phyloP scores from a whole-genome alignment of 2,329 filamentous ascomycete species.

The Pseudovirgaria hyperparasitica region DNA sequence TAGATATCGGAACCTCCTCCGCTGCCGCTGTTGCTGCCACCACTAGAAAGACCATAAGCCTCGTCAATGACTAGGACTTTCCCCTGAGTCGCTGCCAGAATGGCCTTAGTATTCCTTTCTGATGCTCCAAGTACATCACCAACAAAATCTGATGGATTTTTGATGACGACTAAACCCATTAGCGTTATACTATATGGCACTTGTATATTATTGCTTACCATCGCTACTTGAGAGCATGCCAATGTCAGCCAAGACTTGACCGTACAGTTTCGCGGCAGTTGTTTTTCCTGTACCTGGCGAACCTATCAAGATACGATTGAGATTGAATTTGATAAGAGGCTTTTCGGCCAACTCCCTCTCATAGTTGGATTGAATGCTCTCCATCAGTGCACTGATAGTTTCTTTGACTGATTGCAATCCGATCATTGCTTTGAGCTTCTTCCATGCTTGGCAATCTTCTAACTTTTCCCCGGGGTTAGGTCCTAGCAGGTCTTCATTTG shows the following conservation, averaged over 20 bases:
- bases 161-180: conserved; percentile 45
- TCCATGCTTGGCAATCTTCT: conserved; percentile 41
- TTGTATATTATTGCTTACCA: conserved; percentile 28
- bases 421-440: conserved; percentile 42
- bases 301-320: conserved; percentile 61
- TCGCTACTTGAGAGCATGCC: conserved; percentile 57
- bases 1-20: conserved; percentile 32
- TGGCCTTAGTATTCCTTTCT: conserved; percentile 58
- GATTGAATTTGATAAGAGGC: conserved; percentile 42
- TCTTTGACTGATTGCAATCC: conserved; percentile 52
- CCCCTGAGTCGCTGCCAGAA: conserved; percentile 51
- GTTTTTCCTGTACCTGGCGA: conserved; percentile 68
- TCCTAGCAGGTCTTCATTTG: conserved; percentile 58
- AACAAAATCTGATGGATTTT: conserved; percentile 64
- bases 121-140: conserved; percentile 51
- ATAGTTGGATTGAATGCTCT: conserved; percentile 52
- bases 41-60: conserved; percentile 59
- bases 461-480: conserved; percentile 48
- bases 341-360: conserved; percentile 50
- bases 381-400: conserved; percentile 44
- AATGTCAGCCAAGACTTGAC: conserved; percentile 52
- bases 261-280: conserved; percentile 61
- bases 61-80: conserved; percentile 76
- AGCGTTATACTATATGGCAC: conserved; percentile 5
- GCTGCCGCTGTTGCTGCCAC: conserved; percentile 20